phyloP scores from a whole-genome alignment of 2,329 filamentous ascomycete species.

The Lithohypha guttulata region DNA sequence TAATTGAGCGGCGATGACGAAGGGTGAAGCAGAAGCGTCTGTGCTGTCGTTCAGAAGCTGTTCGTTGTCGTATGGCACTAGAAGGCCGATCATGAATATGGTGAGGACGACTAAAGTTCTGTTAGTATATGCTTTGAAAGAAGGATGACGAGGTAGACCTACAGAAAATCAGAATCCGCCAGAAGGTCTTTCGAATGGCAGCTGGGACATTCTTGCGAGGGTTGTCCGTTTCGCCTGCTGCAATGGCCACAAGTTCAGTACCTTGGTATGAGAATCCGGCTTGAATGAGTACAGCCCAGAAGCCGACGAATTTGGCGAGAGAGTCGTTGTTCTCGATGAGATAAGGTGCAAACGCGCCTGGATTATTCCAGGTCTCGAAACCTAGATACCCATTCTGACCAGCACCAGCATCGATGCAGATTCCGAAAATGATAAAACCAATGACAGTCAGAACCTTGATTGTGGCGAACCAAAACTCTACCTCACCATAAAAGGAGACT shows the following conservation, averaged over 20 bases:
- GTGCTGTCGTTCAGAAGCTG: slow-evolving; percentile 24
- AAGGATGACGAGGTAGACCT: too few species aligned
- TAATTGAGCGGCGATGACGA: slow-evolving; percentile 38
- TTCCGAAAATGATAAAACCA: slow-evolving; percentile 66
- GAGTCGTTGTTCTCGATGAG: slow-evolving; percentile 39
- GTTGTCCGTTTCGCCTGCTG: slow-evolving; percentile 45
- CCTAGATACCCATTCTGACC: slow-evolving; percentile 56
- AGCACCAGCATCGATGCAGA: slow-evolving; percentile 46
- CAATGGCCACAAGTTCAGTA: slow-evolving; percentile 43
- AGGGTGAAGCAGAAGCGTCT: slow-evolving; percentile 35
- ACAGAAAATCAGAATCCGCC: slow-evolving; percentile 49
- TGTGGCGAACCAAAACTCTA: slow-evolving; percentile 36
- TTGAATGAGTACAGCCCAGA: slow-evolving; percentile 41
- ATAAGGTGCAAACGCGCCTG: slow-evolving; percentile 52
- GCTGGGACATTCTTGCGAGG: slow-evolving; percentile 45
- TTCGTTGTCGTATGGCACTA: slow-evolving; percentile 27
- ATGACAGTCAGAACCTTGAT: slow-evolving; percentile 52
- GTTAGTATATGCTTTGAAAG: too few species aligned
- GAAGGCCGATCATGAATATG: slow-evolving; percentile 21
- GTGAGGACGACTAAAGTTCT: too few species aligned
- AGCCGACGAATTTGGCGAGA: slow-evolving; percentile 49
- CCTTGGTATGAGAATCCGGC: slow-evolving; percentile 43
- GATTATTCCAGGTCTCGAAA: slow-evolving; percentile 61
- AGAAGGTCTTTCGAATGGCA: slow-evolving; percentile 45
- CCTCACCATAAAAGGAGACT: slow-evolving; percentile 41